Evolutionary conservation across 805 yeast species (phyloP).

Genomic region (Lipomyces starkeyi): DNA sequence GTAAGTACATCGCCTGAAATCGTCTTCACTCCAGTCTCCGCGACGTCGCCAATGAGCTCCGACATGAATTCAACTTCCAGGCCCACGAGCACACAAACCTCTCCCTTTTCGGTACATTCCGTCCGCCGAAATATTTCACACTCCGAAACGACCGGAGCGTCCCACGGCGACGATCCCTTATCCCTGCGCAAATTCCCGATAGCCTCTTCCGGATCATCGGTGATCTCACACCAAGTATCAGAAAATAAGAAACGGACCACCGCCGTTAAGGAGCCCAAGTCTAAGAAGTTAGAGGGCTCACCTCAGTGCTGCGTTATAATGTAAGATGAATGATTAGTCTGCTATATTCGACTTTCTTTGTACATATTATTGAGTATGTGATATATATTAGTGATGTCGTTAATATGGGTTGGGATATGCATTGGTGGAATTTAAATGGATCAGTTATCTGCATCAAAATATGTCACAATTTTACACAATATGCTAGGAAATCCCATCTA

Average conservation of each 20-base stretch:
- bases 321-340: not conserved
- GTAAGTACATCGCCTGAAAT: not conserved
- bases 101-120: not conserved
- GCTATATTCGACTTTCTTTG: not conserved
- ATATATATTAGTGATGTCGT: not conserved
- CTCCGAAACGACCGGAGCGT: not conserved
- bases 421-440: not conserved
- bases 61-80: not conserved
- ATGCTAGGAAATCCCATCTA: not conserved
- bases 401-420: not conserved
- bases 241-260: not conserved
- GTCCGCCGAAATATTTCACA: not conserved
- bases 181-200: not conserved
- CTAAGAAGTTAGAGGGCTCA: not conserved
- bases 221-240: not conserved
- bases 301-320: slow-evolving; percentile 2
- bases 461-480: not conserved
- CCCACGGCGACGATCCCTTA: not conserved
- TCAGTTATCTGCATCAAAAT: not conserved
- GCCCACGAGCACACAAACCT: not conserved
- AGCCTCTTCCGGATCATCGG: not conserved
- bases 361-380: not conserved
- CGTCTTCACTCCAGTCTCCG: not conserved
- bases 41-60: not conserved
- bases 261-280: not conserved